A percentile compares a stretch with the other conserved stretches of the same genome.
These are phyloP conservation scores for Neurospora sp. DNA, from an alignment of 495 filamentous ascomycete genomes.

Conservation along the genomic window DNA sequence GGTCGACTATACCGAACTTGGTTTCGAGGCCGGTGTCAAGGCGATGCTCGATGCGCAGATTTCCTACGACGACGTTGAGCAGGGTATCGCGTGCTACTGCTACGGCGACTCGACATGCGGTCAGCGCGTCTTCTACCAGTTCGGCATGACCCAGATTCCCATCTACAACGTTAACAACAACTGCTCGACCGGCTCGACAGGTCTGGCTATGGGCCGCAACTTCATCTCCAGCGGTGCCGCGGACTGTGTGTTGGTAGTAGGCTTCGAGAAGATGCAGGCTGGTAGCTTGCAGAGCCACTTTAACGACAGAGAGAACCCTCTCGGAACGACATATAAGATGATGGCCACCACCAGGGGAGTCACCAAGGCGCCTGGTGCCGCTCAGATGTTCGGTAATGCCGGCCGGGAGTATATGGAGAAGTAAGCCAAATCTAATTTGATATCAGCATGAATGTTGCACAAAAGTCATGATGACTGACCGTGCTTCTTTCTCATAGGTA, in stretches of 20 bases:
- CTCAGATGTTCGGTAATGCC: constrained; percentile 94
- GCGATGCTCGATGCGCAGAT: constrained; percentile 92
- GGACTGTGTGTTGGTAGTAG: constrained; percentile 81
- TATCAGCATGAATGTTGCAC: not conserved
- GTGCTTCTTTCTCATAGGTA: constrained; percentile 37
- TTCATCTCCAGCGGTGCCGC: constrained; percentile 71
- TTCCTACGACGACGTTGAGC: constrained; percentile 93
- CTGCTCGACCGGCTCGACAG: constrained; percentile 87
- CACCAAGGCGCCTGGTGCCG: constrained; percentile 71
- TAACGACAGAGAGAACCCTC: constrained; percentile 70
- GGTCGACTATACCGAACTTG: constrained; percentile 80
- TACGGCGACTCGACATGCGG: constrained; percentile 93
- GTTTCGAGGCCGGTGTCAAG: constrained; percentile 92
- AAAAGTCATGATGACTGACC: not conserved
- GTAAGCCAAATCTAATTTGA: constrained; percentile 31
- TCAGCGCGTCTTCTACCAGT: constrained; percentile 97
- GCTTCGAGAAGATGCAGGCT: constrained; percentile 96
- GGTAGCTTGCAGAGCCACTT: constrained; percentile 75
- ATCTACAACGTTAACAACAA: constrained; percentile 99
- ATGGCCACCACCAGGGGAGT: constrained; percentile 74
- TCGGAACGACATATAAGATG: constrained; percentile 59
- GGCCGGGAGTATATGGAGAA: constrained; percentile 94
- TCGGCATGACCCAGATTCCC: constrained; percentile 91
- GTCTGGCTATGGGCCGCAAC: constrained; percentile 72
- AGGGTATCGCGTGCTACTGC: constrained; percentile 94